Conservation (phyloP, 2,329 filamentous ascomycete species). For the Colletotrichum euphorbiae region DNA sequence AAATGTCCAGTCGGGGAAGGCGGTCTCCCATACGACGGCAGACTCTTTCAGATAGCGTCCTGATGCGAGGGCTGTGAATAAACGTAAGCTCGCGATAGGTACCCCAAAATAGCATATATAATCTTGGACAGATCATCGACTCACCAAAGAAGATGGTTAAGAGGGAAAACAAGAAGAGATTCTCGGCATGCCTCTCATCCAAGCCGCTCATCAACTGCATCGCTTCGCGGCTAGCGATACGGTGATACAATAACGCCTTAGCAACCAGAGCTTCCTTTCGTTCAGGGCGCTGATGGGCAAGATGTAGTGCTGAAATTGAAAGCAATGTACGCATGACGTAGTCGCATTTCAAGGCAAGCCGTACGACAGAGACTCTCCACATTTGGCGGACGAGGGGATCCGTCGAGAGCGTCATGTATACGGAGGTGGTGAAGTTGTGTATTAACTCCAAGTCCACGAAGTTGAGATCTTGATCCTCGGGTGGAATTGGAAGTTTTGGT, state of each 20-base stretch:
- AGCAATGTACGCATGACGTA: slow-evolving; percentile 64
- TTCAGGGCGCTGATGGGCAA: slow-evolving; percentile 55
- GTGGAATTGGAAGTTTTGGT: neutral
- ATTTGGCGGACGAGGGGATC: slow-evolving; percentile 56
- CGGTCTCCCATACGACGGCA: slow-evolving; percentile 45
- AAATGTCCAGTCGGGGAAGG: slow-evolving; percentile 48
- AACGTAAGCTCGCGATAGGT: neutral
- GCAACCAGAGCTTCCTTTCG: slow-evolving; percentile 51
- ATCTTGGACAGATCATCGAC: neutral
- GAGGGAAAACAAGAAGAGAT: slow-evolving; percentile 46
- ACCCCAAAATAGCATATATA: neutral
- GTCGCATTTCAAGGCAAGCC: slow-evolving; percentile 57
- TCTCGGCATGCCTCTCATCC: slow-evolving; percentile 42
- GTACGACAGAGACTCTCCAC: slow-evolving; percentile 60
- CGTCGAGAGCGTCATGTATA: slow-evolving; percentile 58
- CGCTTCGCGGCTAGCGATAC: slow-evolving; percentile 35
- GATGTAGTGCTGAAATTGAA: slow-evolving; percentile 61
- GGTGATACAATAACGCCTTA: slow-evolving; percentile 37
- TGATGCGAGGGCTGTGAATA: slow-evolving; percentile 42
- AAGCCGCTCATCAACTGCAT: slow-evolving; percentile 39
- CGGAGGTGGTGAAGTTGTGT: slow-evolving; percentile 64
- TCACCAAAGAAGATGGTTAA: slow-evolving; percentile 50
- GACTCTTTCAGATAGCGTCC: slow-evolving; percentile 46
- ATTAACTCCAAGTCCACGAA: slow-evolving; percentile 63
- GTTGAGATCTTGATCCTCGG: slow-evolving; percentile 47